Evolutionary conservation across 2,329 filamentous ascomycete genomes (phyloP), one percentile per base, ranked within the genome.

Genomic region (Trichoderma simmonsii): DNA sequence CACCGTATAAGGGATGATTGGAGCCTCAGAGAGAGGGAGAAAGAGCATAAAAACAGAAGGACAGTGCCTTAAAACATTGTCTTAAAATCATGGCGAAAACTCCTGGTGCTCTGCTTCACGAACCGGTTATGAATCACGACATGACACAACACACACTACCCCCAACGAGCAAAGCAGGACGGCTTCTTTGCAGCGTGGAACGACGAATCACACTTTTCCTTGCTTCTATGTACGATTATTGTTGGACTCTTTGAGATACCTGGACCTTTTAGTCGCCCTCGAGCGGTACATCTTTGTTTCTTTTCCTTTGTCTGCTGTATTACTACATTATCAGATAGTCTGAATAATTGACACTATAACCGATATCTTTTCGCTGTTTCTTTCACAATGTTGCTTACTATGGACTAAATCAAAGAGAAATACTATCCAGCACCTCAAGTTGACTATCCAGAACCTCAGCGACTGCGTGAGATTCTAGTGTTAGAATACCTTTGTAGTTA

Each of bases 191-290:
- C 43, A 28, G 63, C n/a, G 63, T 65, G 43, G 39, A 36, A 28
- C 15, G 18, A 48, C 26, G 24, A 74, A 71, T 8, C 21, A 51
- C 26, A 51, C 60, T 15, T 51, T 48, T 66, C 66, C 59, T 70
- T 70, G 28, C 43, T 48, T 48, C 28, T 63, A 61, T 43, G 21
- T 65, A 61, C 28, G 71, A 69, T 66, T 75, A 74, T 75, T 71
- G 63, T 73, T 67, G 15, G 51, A 64, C 67, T 36, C 39, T 36
- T 48, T 54, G 36, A 69, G 66, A 70, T 70, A 70, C 67, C 67
- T 63, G 18, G 59, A 56, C 39, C 59, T 36, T 11, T 11, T 43
- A n/a, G 70, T 18, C 65, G 26, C 66, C 39, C 26, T 18, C n/a
- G 15, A 48, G 66, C 66, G 66, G 56, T 51, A 26, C 11, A 48